A percentile compares a stretch with the other conserved stretches of the same genome.
Evolutionary conservation across 2,329 filamentous ascomycete genomes (phyloP).

Genomic region (Xylariaceae sp.): DNA sequence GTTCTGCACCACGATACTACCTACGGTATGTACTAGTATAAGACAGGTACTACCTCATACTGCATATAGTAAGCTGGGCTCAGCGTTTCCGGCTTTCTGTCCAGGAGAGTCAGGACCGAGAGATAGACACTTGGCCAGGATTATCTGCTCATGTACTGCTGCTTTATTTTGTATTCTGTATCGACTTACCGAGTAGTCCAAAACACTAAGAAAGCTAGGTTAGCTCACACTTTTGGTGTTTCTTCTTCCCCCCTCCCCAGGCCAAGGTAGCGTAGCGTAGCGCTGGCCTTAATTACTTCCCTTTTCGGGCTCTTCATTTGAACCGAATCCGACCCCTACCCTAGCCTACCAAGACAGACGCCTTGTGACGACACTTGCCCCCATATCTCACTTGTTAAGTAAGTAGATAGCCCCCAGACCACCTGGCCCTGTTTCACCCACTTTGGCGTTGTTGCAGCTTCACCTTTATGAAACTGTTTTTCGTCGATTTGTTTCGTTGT

Average conservation of each 20-base stretch:
- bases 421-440: too few species aligned
- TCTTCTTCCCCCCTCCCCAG: not conserved
- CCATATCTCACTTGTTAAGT: not conserved
- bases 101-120: too few species aligned
- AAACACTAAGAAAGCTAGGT: not conserved
- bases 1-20: too few species aligned
- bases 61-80: too few species aligned
- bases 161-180: not conserved
- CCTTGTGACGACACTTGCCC: slow-evolving; percentile 7
- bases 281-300: not conserved
- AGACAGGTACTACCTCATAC: too few species aligned
- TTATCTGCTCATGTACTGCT: not conserved
- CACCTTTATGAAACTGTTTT: too few species aligned
- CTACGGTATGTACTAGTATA: too few species aligned
- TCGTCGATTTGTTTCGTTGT: too few species aligned
- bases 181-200: not conserved
- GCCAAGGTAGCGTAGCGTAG: too few species aligned
- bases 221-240: not conserved
- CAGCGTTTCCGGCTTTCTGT: too few species aligned
- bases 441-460: too few species aligned
- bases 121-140: too few species aligned
- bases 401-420: not conserved
- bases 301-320: not conserved
- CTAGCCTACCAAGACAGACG: not conserved
- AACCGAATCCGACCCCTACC: not conserved